A percentile compares a stretch with the other conserved stretches of the same genome.
These are phyloP conservation scores for Aaosphaeria arxii DNA, from an alignment of 2,329 filamentous ascomycete species.

Conservation along the genomic window DNA sequence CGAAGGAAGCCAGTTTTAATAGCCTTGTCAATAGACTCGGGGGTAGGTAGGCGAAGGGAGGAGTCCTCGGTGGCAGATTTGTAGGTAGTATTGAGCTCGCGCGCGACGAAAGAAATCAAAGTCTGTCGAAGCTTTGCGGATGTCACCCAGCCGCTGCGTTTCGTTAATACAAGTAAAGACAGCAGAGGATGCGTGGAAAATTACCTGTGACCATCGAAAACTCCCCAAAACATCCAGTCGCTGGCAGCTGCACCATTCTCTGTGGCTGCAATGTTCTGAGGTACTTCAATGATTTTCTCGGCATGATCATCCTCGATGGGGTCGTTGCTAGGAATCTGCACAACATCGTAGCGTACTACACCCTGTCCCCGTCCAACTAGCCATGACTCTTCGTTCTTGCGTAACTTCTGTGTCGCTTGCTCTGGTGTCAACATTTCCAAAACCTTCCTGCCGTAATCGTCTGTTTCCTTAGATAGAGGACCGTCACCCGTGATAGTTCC, in stretches of 20 bases:
- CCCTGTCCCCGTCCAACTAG: conserved; percentile 84
- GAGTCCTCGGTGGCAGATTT: conserved; percentile 64
- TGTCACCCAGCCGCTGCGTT: conserved; percentile 84
- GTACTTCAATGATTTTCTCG: conserved; percentile 94
- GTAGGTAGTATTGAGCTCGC: conserved; percentile 90
- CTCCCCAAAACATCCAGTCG: conserved; percentile 99
- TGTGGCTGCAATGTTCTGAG: conserved; percentile 56
- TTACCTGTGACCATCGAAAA: conserved; percentile 95
- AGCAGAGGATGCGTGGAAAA: neutral
- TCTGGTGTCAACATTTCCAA: conserved; percentile 96
- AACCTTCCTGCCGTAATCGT: conserved; percentile 79
- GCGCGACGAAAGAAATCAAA: conserved; percentile 86
- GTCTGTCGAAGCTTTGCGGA: conserved; percentile 92
- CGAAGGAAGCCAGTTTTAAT: conserved; percentile 90
- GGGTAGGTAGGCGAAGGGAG: conserved; percentile 61
- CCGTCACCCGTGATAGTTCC: conserved; percentile 81
- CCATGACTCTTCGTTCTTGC: conserved; percentile 88
- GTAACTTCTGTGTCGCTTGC: conserved; percentile 84
- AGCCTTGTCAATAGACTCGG: conserved; percentile 80
- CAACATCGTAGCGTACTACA: conserved; percentile 90
- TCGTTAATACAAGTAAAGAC: conserved; percentile 7
- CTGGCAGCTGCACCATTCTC: conserved; percentile 58
- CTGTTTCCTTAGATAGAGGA: conserved; percentile 82
- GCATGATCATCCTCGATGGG: conserved; percentile 98
- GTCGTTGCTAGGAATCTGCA: conserved; percentile 92